phyloP scores from a whole-genome alignment of 2,329 filamentous ascomycete species.

The Dactylonectria macrodidyma region DNA sequence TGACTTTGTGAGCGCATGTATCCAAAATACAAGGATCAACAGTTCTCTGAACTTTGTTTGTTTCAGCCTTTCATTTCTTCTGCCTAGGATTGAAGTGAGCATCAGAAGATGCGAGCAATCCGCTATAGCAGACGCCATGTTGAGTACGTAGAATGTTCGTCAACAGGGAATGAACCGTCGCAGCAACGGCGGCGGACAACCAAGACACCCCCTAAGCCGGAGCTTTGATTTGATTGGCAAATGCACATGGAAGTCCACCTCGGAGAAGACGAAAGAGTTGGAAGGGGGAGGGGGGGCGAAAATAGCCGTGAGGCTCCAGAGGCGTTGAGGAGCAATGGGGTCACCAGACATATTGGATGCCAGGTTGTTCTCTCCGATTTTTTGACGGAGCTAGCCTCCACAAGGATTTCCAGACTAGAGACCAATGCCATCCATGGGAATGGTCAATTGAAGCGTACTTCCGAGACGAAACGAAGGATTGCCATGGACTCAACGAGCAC shows the following conservation, averaged over 20 bases:
- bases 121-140: conserved; percentile 27
- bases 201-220: conserved; percentile 6
- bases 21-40: conserved; percentile 41
- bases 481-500: conserved; percentile 1
- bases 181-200: neutral
- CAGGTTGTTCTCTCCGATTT: neutral
- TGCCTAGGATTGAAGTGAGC: conserved; percentile 17
- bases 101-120: conserved; percentile 25
- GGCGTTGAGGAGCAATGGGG: conserved; percentile 12
- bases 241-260: neutral
- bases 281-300: neutral
- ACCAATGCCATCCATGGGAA: neutral
- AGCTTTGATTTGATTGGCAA: conserved; percentile 14
- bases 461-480: neutral
- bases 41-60: conserved; percentile 24
- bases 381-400: neutral
- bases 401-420: neutral
- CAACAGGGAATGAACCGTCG: neutral
- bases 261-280: neutral
- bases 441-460: neutral
- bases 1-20: conserved; percentile 37
- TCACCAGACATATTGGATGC: neutral
- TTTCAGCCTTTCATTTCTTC: conserved; percentile 28
- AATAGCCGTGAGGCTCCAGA: conserved; percentile 8
- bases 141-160: neutral